Conservation (phyloP, 257 asterid species). For the Rhazya stricta region DNA sequence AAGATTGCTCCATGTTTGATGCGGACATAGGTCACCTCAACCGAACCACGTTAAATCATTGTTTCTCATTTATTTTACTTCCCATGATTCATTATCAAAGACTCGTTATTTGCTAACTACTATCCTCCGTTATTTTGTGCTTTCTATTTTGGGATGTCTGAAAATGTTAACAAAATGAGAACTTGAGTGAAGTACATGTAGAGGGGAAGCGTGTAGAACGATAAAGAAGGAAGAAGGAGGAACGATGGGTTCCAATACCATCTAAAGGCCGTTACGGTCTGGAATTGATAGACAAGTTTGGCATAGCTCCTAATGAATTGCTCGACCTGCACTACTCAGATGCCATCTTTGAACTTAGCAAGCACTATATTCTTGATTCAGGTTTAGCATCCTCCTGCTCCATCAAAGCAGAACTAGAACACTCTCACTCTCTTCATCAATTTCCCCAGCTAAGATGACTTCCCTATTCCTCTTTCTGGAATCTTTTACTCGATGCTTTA, state of each 20-base stretch:
- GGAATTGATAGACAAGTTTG: conserved; percentile 59
- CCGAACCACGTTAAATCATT: too few relatives aligned
- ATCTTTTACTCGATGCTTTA: background rate
- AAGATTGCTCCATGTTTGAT: too few relatives aligned
- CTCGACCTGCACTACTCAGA: conserved; percentile 43
- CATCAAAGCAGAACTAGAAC: background rate
- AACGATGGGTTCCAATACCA: conserved; percentile 39
- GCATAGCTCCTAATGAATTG: conserved; percentile 54
- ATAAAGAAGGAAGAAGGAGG: background rate
- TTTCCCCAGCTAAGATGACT: too few relatives aligned
- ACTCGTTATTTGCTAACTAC: too few relatives aligned
- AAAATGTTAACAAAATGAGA: too few relatives aligned
- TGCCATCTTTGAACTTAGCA: conserved; percentile 63
- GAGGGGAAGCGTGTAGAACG: background rate
- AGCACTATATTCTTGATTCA: conserved; percentile 63
- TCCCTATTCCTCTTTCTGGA: background rate
- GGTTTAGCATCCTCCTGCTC: conserved; percentile 29
- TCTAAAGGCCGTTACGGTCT: conserved; percentile 55
- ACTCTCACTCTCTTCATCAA: background rate
- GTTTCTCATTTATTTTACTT: too few relatives aligned
- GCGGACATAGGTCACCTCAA: too few relatives aligned
- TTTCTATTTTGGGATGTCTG: too few relatives aligned
- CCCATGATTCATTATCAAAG: too few relatives aligned
- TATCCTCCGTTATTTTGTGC: too few relatives aligned
- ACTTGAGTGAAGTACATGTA: too few relatives aligned